Percentiles rank a stretch among this genome's conserved stretches.
Conservation (phyloP, 2,329 filamentous ascomycete species). For the Diaporthe vaccinii region DNA sequence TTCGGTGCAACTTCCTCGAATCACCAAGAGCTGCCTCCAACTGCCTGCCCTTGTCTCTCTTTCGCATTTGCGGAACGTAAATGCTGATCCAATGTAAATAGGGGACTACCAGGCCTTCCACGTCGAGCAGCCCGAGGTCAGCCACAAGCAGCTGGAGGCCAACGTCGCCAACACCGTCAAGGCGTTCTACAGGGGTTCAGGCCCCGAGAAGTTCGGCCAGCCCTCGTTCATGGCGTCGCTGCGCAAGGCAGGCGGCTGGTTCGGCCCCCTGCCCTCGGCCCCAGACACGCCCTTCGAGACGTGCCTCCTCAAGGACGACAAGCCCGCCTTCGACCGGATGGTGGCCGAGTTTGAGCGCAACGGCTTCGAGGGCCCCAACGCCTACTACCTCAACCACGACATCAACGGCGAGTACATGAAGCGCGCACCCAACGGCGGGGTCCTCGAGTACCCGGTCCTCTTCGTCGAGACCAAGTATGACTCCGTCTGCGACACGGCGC, state of each 20-base stretch:
- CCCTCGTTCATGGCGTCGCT: conserved; percentile 21
- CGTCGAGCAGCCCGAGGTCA: conserved; percentile 46
- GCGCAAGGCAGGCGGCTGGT: conserved; percentile 43
- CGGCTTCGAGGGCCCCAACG: conserved; percentile 50
- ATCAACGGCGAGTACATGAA: conserved; percentile 55
- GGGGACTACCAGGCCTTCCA: conserved; percentile 50
- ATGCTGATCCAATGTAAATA: background rate
- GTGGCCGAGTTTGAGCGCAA: conserved; percentile 53
- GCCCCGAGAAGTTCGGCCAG: conserved; percentile 21
- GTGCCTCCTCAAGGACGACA: conserved; percentile 29
- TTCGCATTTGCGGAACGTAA: background rate
- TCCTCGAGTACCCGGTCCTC: conserved; percentile 52
- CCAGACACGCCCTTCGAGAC: conserved; percentile 27
- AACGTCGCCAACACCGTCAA: conserved; percentile 42
- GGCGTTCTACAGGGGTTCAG: conserved; percentile 22
- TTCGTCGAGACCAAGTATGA: conserved; percentile 55
- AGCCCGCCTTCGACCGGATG: conserved; percentile 43
- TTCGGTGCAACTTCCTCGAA: background rate
- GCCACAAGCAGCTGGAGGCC: conserved; percentile 41
- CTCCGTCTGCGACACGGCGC: conserved; percentile 52
- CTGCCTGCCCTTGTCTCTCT: background rate
- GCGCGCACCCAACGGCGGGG: conserved; percentile 46
- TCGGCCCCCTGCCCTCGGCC: conserved; percentile 28
- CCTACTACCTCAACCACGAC: conserved; percentile 57
- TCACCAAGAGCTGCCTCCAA: too few species aligned